Evolutionary conservation across 176 grass and related monocot genomes (phyloP), one percentile per base, ranked within the genome.

Genomic region (Rhynchospora breviuscula): DNA sequence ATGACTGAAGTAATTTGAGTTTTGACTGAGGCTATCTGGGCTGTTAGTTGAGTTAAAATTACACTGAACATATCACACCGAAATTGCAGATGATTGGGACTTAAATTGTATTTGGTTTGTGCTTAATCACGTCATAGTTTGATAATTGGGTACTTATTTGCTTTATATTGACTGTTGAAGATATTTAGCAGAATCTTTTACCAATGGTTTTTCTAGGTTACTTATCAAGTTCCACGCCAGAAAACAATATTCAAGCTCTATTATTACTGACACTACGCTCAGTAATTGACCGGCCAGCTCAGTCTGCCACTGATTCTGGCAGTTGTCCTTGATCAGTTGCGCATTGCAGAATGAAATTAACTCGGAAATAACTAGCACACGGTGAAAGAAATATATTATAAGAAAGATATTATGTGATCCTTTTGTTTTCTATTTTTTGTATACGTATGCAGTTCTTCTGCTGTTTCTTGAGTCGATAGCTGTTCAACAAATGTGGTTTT

Each of bases 381-480:
- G 21, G 51, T 17, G 22, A 78, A 54, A 17, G 13, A 18, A n/a
- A 45, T n/a, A 69, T 44, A 69, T 44, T n/a, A 18, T 4, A 44
- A 40, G 11, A 9, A 52, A 52, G 49, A 62, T 62, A 18, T 62
- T 10, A 62, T 10, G 66, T 69, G 33, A 69, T 31, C 14, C 56
- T 29, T 52, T 54, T 26, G 4, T 22, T 69, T 45, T 52, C n/a
- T 19, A 12, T 10, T 29, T n/a, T 43, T 68, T 69, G 0, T 17
- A 52, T 67, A 21, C 75, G 76, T 46, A 52, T 95, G 83, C 85
- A 95, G 93, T 99, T 95, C 87, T 99, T 99, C 89, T 79, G 96
- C 93, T 49, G 81, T 99, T 91, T 99, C 93, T 83, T 93, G 96
- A 92, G 96, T 99, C 79, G 91, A 93, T 33, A 99, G 91, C 71